Evolutionary conservation across 2,329 filamentous ascomycete genomes (phyloP), one percentile per base, ranked within the genome.

Genomic region (Colletotrichum ledebouriae): DNA sequence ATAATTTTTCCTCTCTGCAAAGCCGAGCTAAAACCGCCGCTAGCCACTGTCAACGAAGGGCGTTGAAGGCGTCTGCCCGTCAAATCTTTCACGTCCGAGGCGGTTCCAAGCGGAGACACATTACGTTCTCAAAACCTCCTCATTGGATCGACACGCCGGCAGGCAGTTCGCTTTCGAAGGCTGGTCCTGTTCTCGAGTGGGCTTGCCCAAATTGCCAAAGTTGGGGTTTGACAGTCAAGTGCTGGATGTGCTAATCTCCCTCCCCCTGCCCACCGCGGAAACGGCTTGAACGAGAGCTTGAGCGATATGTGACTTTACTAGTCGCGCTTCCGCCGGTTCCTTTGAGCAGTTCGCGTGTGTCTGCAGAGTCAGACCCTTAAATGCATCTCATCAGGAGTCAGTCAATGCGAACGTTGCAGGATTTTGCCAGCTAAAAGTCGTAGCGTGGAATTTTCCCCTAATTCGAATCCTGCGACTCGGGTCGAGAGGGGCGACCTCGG

Each of bases 11-110:
- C n/a, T 10, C 13, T 46, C 13, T 49, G n/a, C 42, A 69, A 69
- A 69, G 66, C 66, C 66, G 66, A 69, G 66, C 49, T 52, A 69
- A 60, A 42, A 44, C 66, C 66, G 66, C 56, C 55, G 41, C 42
- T 56, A 66, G 47, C 66, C 61, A 65, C 41, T 22, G 52, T 25
- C 42, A n/a, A 20, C 6, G 12, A 59, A 37, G 63, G 22, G n/a
- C 52, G 29, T 29, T 29, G 7, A 2, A 9, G 29, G 29, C 29
- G 29, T 29, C 9, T 33, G 20, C 20, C 47, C 59, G 20, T 53
- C 47, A 53, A 61, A 61, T 39, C 59, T 61, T 34, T 53, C 46
- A 46, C 59, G 25, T 52, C 59, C 47, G 37, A 61, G 47, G 59
- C 59, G 59, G 59, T 44, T 44, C 59, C 59, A 20, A 44, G 59